phyloP scores from a whole-genome alignment of 2,329 filamentous ascomycete genomes.

The Bipolaris oryzae region DNA sequence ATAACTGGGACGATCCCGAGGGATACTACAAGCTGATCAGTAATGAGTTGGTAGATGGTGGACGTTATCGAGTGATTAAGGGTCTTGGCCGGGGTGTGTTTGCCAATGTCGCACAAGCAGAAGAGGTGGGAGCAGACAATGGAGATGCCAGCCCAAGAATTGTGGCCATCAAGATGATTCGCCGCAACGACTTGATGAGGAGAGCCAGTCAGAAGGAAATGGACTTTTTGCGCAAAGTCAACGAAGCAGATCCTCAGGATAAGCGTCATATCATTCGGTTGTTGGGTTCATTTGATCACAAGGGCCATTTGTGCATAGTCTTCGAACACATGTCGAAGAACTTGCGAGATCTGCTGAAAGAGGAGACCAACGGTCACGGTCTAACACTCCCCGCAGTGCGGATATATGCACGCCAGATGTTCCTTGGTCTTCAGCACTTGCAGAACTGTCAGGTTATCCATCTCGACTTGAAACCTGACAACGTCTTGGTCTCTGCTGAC shows the following conservation, averaged over 20 bases:
- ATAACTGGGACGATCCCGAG: slow-evolving; percentile 92
- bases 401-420: slow-evolving; percentile 92
- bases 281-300: slow-evolving; percentile 88
- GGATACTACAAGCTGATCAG: slow-evolving; percentile 96
- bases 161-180: slow-evolving; percentile 98
- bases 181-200: slow-evolving; percentile 91
- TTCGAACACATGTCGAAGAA: slow-evolving; percentile 91
- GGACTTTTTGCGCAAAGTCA: slow-evolving; percentile 86
- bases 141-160: slow-evolving; percentile 59
- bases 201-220: slow-evolving; percentile 96
- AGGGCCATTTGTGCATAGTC: slow-evolving; percentile 92
- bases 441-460: slow-evolving; percentile 93
- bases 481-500: slow-evolving; percentile 71
- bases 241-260: slow-evolving; percentile 82
- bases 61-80: slow-evolving; percentile 86
- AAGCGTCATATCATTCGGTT: slow-evolving; percentile 92
- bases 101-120: slow-evolving; percentile 89
- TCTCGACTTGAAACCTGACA: slow-evolving; percentile 96
- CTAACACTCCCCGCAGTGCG: slow-evolving; percentile 88
- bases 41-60: slow-evolving; percentile 84
- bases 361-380: slow-evolving; percentile 79
- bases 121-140: slow-evolving; percentile 25
- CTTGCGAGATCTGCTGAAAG: slow-evolving; percentile 89
- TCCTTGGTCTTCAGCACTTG: slow-evolving; percentile 84
- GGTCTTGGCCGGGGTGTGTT: slow-evolving; percentile 94